Percentiles rank a stretch among this genome's conserved stretches.
Conservation (phyloP, 345 rosid species). For the Linum trigynum region DNA sequence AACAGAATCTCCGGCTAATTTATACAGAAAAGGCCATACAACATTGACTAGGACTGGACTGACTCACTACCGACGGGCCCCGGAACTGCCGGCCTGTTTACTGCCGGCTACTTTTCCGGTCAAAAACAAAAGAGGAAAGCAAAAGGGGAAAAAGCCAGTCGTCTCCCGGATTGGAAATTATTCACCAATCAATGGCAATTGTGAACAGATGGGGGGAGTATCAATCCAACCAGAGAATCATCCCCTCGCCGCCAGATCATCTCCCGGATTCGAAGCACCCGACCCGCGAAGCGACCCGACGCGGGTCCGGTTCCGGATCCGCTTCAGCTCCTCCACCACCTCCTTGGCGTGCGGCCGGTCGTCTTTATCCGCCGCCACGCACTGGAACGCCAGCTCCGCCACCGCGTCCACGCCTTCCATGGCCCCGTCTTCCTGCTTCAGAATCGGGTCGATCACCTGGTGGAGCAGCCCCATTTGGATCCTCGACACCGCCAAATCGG, state of each 20-base stretch:
- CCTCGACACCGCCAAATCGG: constrained; percentile 70
- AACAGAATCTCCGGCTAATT: no score
- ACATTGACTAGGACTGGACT: no score
- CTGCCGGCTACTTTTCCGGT: no score
- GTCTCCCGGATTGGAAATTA: no score
- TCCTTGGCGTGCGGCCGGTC: constrained; percentile 80
- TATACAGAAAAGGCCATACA: no score
- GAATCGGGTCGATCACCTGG: constrained; percentile 57
- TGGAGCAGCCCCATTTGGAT: constrained; percentile 65
- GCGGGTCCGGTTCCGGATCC: constrained; percentile 43
- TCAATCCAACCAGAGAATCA: neutral
- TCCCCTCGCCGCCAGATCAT: neutral
- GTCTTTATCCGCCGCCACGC: constrained; percentile 86
- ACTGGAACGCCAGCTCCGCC: constrained; percentile 88
- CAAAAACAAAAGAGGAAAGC: no score
- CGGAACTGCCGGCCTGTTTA: no score
- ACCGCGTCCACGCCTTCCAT: constrained; percentile 49
- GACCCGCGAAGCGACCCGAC: constrained; percentile 25
- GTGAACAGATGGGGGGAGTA: no score
- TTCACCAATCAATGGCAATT: no score
- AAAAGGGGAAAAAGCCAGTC: no score
- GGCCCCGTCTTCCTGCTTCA: constrained; percentile 30
- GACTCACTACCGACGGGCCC: no score
- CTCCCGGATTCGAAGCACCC: neutral
- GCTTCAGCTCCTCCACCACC: constrained; percentile 60